A percentile compares a stretch with the other conserved stretches of the same genome.
Evolutionary conservation across 768 basidiomycete genomes (phyloP).

Genomic region (Russula brevipes): DNA sequence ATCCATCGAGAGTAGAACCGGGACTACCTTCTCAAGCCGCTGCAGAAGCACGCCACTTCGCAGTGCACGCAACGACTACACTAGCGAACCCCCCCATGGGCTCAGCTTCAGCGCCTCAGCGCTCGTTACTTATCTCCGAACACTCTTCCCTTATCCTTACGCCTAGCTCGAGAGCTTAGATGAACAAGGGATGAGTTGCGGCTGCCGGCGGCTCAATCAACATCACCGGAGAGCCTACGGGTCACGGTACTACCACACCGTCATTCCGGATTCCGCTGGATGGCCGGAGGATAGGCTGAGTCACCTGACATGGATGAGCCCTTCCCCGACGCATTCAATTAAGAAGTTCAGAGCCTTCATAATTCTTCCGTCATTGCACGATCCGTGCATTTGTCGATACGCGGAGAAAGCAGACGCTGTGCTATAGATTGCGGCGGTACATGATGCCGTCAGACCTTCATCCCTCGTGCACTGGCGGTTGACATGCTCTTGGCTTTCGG

Average conservation of each 20-base stretch:
- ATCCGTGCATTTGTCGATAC: background rate
- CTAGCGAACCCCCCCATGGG: too few species aligned
- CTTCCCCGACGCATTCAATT: background rate
- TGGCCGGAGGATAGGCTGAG: background rate
- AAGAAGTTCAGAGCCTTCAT: background rate
- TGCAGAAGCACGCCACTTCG: background rate
- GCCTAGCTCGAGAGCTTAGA: too few species aligned
- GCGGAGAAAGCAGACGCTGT: background rate
- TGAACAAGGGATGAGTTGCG: too few species aligned
- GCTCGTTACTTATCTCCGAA: too few species aligned
- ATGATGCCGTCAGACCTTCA: constrained; percentile 7
- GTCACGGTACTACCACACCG: too few species aligned
- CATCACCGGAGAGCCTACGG: too few species aligned
- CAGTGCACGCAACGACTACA: too few species aligned
- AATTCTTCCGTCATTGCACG: background rate
- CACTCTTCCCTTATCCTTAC: too few species aligned
- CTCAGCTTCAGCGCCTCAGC: too few species aligned
- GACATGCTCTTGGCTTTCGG: background rate
- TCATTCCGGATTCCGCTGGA: too few species aligned
- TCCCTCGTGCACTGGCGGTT: background rate
- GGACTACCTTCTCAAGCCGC: background rate
- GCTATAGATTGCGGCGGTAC: background rate
- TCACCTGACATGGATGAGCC: background rate
- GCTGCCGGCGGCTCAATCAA: too few species aligned
- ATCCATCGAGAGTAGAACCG: constrained; percentile 5